phyloP scores from a whole-genome alignment of 441 rosid genomes.

The Arabidopsis lyrata region DNA sequence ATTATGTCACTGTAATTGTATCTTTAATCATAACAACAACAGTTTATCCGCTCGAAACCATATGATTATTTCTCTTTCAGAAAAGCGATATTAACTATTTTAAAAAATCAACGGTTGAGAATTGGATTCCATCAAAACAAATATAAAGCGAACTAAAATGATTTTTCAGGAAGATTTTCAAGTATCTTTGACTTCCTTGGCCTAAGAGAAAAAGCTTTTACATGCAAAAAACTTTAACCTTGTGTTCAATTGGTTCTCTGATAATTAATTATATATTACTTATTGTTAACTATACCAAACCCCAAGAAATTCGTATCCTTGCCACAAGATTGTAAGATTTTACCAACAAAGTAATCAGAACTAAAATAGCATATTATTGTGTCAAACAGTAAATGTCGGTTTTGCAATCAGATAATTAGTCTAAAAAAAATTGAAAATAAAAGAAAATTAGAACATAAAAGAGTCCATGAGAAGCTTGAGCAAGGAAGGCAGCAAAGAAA shows the following conservation, averaged over 20 bases:
- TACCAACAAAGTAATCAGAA: slow-evolving; percentile 36
- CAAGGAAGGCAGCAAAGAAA: slow-evolving; percentile 30
- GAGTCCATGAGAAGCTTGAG: slow-evolving; percentile 42
- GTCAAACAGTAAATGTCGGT: slow-evolving; percentile 36
- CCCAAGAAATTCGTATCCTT: slow-evolving; percentile 45
- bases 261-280: not conserved
- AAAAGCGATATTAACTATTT: slow-evolving; percentile 20
- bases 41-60: slow-evolving; percentile 41
- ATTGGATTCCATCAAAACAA: slow-evolving; percentile 35
- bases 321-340: slow-evolving; percentile 21
- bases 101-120: slow-evolving; percentile 25
- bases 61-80: slow-evolving; percentile 38
- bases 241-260: slow-evolving; percentile 19
- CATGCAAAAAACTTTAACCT: slow-evolving; percentile 31
- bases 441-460: slow-evolving; percentile 30
- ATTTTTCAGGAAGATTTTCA: slow-evolving; percentile 20
- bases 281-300: slow-evolving; percentile 33
- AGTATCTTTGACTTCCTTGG: slow-evolving; percentile 42
- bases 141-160: slow-evolving; percentile 19
- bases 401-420: slow-evolving; percentile 28
- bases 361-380: slow-evolving; percentile 31
- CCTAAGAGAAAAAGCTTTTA: slow-evolving; percentile 22
- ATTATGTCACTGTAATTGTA: slow-evolving; percentile 17
- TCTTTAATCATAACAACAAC: slow-evolving; percentile 44
- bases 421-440: not conserved